Percentiles rank a stretch among this genome's conserved stretches.
These are phyloP conservation scores for Paraphaeosphaeria sporulosa DNA, from an alignment of 2,329 filamentous ascomycete genomes.

Conservation along the genomic window DNA sequence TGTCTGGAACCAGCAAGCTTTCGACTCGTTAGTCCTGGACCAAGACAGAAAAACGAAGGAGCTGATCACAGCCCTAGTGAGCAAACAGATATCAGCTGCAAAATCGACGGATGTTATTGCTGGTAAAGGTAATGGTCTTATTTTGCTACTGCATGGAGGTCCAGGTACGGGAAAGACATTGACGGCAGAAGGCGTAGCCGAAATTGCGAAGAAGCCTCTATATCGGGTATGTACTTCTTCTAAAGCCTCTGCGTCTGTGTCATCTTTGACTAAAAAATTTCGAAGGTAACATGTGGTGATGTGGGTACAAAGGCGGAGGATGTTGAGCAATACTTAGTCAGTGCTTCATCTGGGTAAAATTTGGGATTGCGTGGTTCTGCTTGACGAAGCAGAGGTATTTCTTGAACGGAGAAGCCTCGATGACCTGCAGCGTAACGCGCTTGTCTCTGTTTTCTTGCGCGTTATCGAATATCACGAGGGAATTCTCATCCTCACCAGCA, in stretches of 20 bases:
- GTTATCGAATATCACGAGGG: constrained; percentile 53
- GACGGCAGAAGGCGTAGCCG: constrained; percentile 18
- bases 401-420: constrained; percentile 55
- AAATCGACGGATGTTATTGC: constrained; percentile 52
- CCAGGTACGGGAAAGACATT: constrained; percentile 36
- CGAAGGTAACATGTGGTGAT: constrained; percentile 15
- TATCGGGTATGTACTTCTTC: constrained; percentile 44
- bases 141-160: constrained; percentile 35
- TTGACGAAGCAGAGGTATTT: constrained; percentile 57
- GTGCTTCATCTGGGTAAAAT: constrained; percentile 32
- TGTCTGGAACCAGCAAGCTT: constrained; percentile 13
- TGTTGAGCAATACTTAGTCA: constrained; percentile 23
- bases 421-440: constrained; percentile 27
- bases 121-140: constrained; percentile 47
- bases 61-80: constrained; percentile 56
- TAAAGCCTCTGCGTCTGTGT: neutral
- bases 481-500: constrained; percentile 54
- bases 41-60: constrained; percentile 57
- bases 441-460: constrained; percentile 40
- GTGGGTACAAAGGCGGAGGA: constrained; percentile 20
- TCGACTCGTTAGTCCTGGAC: constrained; percentile 45
- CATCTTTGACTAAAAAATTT: neutral
- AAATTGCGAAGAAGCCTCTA: constrained; percentile 17
- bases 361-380: constrained; percentile 59
- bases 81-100: constrained; percentile 11